phyloP scores from a whole-genome alignment of 371 early-diverging fungal genomes.

The Amoeboaphelidium protococcarum region DNA sequence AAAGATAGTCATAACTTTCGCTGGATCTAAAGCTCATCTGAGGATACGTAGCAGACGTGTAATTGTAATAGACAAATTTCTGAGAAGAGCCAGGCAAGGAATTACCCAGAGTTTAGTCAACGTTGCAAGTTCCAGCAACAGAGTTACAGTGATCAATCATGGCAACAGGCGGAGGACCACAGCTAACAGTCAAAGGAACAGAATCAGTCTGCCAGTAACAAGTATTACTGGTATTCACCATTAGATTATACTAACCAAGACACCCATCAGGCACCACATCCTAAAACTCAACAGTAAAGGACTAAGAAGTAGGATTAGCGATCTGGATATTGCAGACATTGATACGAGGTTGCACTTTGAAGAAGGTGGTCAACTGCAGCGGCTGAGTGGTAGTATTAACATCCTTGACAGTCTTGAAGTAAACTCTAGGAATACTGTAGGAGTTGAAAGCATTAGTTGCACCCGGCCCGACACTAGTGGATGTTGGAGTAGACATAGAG shows the following conservation, averaged over 20 bases:
- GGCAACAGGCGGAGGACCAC: not conserved
- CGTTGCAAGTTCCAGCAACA: too few relatives aligned
- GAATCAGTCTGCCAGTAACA: not conserved
- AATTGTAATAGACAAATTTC: too few relatives aligned
- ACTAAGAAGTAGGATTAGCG: not conserved
- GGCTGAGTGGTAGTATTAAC: not conserved
- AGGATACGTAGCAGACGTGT: too few relatives aligned
- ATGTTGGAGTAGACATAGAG: too few relatives aligned
- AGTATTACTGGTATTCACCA: not conserved
- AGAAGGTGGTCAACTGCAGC: not conserved
- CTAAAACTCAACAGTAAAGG: not conserved
- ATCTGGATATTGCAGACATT: not conserved
- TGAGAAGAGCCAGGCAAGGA: too few relatives aligned
- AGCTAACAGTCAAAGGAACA: not conserved
- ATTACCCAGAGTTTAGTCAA: too few relatives aligned
- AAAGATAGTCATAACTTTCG: too few relatives aligned
- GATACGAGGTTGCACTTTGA: not conserved
- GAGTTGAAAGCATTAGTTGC: too few relatives aligned
- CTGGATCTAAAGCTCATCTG: too few relatives aligned
- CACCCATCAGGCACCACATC: not conserved
- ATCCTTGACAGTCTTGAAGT: not conserved
- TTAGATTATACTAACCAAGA: not conserved
- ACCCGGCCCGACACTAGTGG: too few relatives aligned
- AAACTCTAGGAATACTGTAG: too few relatives aligned
- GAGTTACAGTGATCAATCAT: not conserved